Conservation (phyloP, 2,329 filamentous ascomycete species). For the Fusarium nanum region DNA sequence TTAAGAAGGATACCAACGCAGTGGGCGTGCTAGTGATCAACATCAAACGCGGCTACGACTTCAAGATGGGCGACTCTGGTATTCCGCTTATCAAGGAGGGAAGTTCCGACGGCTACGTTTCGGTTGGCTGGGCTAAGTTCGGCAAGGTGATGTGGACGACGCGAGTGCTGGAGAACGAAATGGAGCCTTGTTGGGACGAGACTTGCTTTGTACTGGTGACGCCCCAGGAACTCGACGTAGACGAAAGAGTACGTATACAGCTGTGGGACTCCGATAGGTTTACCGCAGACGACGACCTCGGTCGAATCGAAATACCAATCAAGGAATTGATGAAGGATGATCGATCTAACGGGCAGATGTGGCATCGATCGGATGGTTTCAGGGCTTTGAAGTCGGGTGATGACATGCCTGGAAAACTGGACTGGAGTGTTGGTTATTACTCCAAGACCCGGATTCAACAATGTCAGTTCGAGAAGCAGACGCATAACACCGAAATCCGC, state of each 20-base stretch:
- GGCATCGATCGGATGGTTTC: constrained; percentile 73
- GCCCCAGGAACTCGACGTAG: constrained; percentile 76
- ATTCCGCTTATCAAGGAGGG: constrained; percentile 69
- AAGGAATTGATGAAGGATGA: constrained; percentile 71
- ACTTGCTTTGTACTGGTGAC: constrained; percentile 76
- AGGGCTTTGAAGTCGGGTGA: constrained; percentile 72
- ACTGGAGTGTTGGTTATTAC: constrained; percentile 79
- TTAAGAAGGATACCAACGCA: constrained; percentile 77
- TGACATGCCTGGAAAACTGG: constrained; percentile 74
- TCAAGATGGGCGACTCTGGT: constrained; percentile 76
- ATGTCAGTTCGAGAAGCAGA: constrained; percentile 71
- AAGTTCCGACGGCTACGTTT: constrained; percentile 76
- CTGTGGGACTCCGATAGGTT: constrained; percentile 81
- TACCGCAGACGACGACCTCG: constrained; percentile 79
- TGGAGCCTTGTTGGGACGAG: constrained; percentile 78
- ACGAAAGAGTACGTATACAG: constrained; percentile 75
- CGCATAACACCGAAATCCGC: constrained; percentile 66
- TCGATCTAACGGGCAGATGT: constrained; percentile 70
- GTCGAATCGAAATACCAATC: constrained; percentile 76
- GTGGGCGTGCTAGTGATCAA: constrained; percentile 73
- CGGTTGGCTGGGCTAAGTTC: constrained; percentile 82
- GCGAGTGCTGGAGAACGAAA: constrained; percentile 71
- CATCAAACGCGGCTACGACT: constrained; percentile 74
- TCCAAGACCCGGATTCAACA: constrained; percentile 72
- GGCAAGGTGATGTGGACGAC: constrained; percentile 72